phyloP scores from a whole-genome alignment of 192 early-diverging fungal species.

The Entomortierella parvispora region DNA sequence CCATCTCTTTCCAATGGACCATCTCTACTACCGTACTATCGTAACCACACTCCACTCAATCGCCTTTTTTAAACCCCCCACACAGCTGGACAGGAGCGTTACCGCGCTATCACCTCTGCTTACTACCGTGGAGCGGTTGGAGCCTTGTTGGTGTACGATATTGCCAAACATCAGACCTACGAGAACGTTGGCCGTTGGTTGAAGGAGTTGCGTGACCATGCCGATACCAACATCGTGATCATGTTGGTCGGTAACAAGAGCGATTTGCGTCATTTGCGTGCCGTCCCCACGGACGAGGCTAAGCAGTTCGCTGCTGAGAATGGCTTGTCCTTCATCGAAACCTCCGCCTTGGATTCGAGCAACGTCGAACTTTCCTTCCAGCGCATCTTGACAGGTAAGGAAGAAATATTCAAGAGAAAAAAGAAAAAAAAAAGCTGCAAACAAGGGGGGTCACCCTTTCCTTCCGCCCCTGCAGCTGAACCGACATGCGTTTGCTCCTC shows the following conservation, averaged over 20 bases:
- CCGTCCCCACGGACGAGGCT: conserved; percentile 79
- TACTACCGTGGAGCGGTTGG: conserved; percentile 96
- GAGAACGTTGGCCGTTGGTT: conserved; percentile 92
- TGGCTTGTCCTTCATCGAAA: conserved; percentile 86
- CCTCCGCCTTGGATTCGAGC: conserved; percentile 78
- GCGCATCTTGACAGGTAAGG: conserved; percentile 90
- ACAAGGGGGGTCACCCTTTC: conserved; percentile 23
- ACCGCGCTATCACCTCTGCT: conserved; percentile 83
- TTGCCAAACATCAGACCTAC: conserved; percentile 70
- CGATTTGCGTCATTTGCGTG: conserved; percentile 78
- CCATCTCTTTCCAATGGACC: no score
- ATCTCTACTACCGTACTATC: no score
- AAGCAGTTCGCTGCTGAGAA: conserved; percentile 76
- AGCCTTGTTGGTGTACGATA: conserved; percentile 89
- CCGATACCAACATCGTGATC: conserved; percentile 92
- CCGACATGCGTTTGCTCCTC: no score
- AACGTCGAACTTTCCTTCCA: conserved; percentile 87
- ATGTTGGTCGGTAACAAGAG: conserved; percentile 93
- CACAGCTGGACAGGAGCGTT: conserved; percentile 92
- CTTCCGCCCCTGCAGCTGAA: no score
- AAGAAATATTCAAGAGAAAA: conserved; percentile 68
- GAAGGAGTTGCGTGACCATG: conserved; percentile 91
- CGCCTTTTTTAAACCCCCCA: conserved; percentile 69
- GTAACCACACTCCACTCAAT: no score
- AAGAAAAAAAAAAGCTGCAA: conserved; percentile 63